A percentile compares a stretch with the other conserved stretches of the same genome.
Conservation (phyloP, 1,139 yeast genomes). For the Fermentozyma sake region DNA sequence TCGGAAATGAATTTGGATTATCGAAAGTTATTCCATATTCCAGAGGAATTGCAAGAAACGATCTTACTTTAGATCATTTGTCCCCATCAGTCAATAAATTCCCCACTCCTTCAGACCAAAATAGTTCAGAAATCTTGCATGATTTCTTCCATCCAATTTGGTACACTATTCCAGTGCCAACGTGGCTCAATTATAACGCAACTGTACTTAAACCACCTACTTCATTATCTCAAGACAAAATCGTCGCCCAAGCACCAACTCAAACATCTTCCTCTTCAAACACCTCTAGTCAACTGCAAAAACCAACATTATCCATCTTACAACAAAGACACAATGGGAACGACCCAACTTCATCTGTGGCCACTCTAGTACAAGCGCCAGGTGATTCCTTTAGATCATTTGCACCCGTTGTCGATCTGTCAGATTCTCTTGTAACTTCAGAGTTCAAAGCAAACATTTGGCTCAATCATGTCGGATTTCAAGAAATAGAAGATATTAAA, state of each 20-base stretch:
- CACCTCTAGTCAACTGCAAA: conserved; percentile 3
- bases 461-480: conserved; percentile 70
- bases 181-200: conserved; percentile 65
- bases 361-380: conserved; percentile 9
- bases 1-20: conserved; percentile 55
- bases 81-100: conserved; percentile 45
- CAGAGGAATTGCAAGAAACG: conserved; percentile 19
- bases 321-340: conserved; percentile 9
- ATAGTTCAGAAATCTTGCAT: conserved; percentile 64
- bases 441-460: conserved; percentile 67
- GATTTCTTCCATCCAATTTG: conserved; percentile 83
- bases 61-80: conserved; percentile 47
- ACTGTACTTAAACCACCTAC: conserved; percentile 12
- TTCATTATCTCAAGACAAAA: conserved; percentile 5
- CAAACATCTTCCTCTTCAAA: neutral
- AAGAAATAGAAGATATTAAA: conserved; percentile 40
- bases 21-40: conserved; percentile 57
- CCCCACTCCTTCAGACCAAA: conserved; percentile 56
- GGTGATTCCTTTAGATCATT: conserved; percentile 60
- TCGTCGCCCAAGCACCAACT: neutral
- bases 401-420: conserved; percentile 77
- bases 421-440: conserved; percentile 60
- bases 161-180: conserved; percentile 75
- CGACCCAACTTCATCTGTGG: conserved; percentile 8
- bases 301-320: conserved; percentile 12